phyloP scores from a whole-genome alignment of 2,329 filamentous ascomycete genomes.

The Cordyceps militaris region DNA sequence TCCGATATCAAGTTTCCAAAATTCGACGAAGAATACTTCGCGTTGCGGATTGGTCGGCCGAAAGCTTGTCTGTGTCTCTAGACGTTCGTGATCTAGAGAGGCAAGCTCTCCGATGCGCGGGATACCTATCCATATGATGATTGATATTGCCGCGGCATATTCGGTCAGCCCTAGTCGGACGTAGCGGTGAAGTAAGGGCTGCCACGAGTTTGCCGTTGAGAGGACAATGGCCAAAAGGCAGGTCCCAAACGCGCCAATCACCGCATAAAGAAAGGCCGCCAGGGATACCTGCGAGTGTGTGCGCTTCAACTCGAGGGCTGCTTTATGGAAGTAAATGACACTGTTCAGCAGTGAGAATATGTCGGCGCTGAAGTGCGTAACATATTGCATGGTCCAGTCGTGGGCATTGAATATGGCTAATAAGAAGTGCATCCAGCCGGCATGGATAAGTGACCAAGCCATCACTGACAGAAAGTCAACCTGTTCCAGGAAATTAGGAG shows the following conservation, averaged over 20 bases:
- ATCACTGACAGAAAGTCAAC: slow-evolving; percentile 59
- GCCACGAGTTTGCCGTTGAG: slow-evolving; percentile 55
- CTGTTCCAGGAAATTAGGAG: slow-evolving; percentile 20
- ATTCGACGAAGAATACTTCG: slow-evolving; percentile 51
- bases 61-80: slow-evolving; percentile 50
- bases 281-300: slow-evolving; percentile 50
- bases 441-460: slow-evolving; percentile 60
- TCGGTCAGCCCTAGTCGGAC: slow-evolving; percentile 54
- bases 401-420: slow-evolving; percentile 61
- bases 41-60: slow-evolving; percentile 49
- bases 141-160: slow-evolving; percentile 60
- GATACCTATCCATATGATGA: slow-evolving; percentile 57
- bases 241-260: slow-evolving; percentile 57
- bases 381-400: slow-evolving; percentile 65
- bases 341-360: slow-evolving; percentile 61
- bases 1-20: slow-evolving; percentile 52
- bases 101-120: slow-evolving; percentile 55
- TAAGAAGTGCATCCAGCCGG: slow-evolving; percentile 58
- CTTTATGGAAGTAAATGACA: slow-evolving; percentile 63
- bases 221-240: slow-evolving; percentile 56
- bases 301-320: slow-evolving; percentile 55
- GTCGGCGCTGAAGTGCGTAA: slow-evolving; percentile 59
- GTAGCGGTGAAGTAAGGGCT: slow-evolving; percentile 54
- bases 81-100: slow-evolving; percentile 48
- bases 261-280: slow-evolving; percentile 57